Evolutionary conservation across 129 eudicot species (phyloP).

Genomic region (Calendula officinalis): DNA sequence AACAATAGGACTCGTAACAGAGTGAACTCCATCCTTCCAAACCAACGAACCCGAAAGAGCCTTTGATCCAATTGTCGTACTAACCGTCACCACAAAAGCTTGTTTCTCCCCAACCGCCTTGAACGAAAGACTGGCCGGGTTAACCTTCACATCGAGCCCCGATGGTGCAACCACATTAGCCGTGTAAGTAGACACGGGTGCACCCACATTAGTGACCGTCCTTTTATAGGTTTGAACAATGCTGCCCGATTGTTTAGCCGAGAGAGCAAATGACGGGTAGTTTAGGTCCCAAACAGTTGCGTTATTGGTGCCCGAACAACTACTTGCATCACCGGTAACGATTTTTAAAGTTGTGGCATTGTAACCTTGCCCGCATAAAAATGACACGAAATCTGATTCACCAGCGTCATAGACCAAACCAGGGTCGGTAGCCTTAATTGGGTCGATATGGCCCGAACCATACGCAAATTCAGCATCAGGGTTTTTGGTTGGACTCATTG

Average conservation of each 20-base stretch:
- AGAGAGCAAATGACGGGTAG: slow-evolving; percentile 52
- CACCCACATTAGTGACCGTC: slow-evolving; percentile 55
- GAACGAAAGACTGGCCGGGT: slow-evolving; percentile 39
- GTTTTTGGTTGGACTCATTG: slow-evolving; percentile 31
- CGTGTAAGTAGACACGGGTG: slow-evolving; percentile 30
- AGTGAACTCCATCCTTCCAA: slow-evolving; percentile 58
- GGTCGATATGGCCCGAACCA: slow-evolving; percentile 54
- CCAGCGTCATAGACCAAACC: slow-evolving; percentile 52
- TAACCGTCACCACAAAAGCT: slow-evolving; percentile 45
- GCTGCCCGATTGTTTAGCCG: neutral
- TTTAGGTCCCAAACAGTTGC: slow-evolving; percentile 43
- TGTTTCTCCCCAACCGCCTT: slow-evolving; percentile 35
- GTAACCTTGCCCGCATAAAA: slow-evolving; percentile 58
- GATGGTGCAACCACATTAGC: slow-evolving; percentile 35
- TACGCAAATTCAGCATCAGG: slow-evolving; percentile 48
- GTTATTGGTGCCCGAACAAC: slow-evolving; percentile 23
- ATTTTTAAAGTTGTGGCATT: slow-evolving; percentile 13
- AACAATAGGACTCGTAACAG: slow-evolving; percentile 64
- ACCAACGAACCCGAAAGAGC: slow-evolving; percentile 49
- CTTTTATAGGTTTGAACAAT: slow-evolving; percentile 30
- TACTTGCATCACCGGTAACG: slow-evolving; percentile 32
- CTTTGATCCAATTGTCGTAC: slow-evolving; percentile 14
- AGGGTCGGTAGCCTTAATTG: slow-evolving; percentile 35
- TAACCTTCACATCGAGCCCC: slow-evolving; percentile 40
- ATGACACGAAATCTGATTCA: slow-evolving; percentile 36